Evolutionary conservation across 164 flowering plant genomes (phyloP), one percentile per base, ranked within the genome.

Genomic region (Buxus sempervirens): DNA sequence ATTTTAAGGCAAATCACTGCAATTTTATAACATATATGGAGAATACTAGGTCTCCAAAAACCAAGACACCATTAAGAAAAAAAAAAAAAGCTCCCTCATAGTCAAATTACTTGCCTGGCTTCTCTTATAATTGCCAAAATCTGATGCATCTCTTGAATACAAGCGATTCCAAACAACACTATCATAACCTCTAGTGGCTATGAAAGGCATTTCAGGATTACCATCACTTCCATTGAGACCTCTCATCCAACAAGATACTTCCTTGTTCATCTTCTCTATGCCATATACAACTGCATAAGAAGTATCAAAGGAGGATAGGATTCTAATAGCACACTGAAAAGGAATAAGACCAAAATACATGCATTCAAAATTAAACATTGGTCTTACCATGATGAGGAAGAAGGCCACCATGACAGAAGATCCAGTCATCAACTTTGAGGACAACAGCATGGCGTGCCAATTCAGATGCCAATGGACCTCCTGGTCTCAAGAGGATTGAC

Each of bases 111-210:
- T 83, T 79, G 74, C 97, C 96, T 90, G 89, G 42, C 66, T 58
- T 64, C 73, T 78, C 67, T 86, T 87, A 75, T 77, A 83, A 70
- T 78, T 89, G 9, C 77, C 82, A 42, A 78, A 70, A 73, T 85
- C 88, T 20, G 81, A 76, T 48, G 71, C 20, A 64, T 91, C 96
- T 80, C 88, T 80, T 0, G 97, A 95, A 81, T 89, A 91, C 65
- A 95, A 76, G 70, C 97, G 89, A 72, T 82, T 95, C 98, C 98
- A 95, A 45, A 95, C 97, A 75, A 95, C 91, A 81, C 97, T 91
- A 76, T 95, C 96, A 80, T 91, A 91, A 64, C 98, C 98, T 72
- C 87, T 80, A 53, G 88, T 95, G 56, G 98, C 98, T 45, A 87
- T 76, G 74, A 91, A 94, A 72, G 97, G 97, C 54, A 88, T 60